Base-by-base conservation (phyloP, 2,329 filamentous ascomycete species). In the Fusarium goolgardi region DNA sequence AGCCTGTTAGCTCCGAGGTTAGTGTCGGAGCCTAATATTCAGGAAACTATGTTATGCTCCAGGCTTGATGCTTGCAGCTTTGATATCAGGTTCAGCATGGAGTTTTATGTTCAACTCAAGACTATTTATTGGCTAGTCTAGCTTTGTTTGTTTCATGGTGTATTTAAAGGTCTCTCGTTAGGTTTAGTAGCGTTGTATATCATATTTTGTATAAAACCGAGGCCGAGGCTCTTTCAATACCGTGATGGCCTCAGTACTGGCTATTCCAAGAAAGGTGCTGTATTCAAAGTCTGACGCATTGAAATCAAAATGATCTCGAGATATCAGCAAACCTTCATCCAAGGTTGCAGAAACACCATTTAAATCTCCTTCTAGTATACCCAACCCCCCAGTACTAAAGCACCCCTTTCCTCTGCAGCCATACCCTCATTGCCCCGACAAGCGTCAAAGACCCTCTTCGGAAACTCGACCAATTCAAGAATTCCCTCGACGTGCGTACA, bases 21-120 rank as follows among this genome's bases (percentile, higher is more conserved):
- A 63, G 67, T 27, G 72, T 75, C 13, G 71, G 72, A 15, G 72
- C 72, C 27, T 74, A 45, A 65, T 27, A 11, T 25, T 13, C 12
- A 29, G 25, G 6, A 20, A 11, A 18, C n/a, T 18, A 11, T 21
- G 15, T 16, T 49, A 9, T 18, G 18, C 23, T 15, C 27, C 20
- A 46, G 44, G 12, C 44, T 32, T 12, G n/a, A 32, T 32, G 44
- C 40, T 25, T 52, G 18, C 21, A 18, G 23, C 15, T 56, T 61
- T 44, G 54, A 70, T 68, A 69, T 43, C 58, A 56, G 51, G 21
- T 43, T 46, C 21, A 40, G 34, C 55, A 31, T 35, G 60, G 69
- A 56, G 69, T 73, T 67, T 60, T 27, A 10, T 35, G 40, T 27
- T 47, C 21, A 29, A 11, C 27, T 11, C 27, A 11, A 10, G 25